Percentiles rank a stretch among this genome's conserved stretches.
phyloP scores from a whole-genome alignment of 768 basidiomycete species.

The Russula olivacea region DNA sequence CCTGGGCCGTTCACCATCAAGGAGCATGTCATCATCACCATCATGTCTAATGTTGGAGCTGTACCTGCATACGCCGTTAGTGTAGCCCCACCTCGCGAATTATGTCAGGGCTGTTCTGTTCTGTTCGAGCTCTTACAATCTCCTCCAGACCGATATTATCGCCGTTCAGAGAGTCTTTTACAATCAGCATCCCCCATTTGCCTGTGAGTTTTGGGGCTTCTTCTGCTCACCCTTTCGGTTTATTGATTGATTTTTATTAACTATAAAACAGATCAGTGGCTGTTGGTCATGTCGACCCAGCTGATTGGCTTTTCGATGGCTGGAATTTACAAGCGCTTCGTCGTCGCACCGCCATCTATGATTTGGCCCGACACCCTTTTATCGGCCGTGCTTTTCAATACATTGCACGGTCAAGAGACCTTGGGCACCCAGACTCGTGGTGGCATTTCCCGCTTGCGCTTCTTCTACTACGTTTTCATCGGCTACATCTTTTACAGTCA shows the following conservation, averaged over 20 bases:
- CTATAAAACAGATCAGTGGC: constrained; percentile 31
- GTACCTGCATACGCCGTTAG: constrained; percentile 32
- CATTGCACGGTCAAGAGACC: constrained; percentile 36
- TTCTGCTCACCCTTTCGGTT: neutral
- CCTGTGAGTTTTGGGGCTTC: constrained; percentile 25
- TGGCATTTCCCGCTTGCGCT: constrained; percentile 47
- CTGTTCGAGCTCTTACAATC: neutral
- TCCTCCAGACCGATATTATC: constrained; percentile 37
- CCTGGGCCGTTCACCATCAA: constrained; percentile 72
- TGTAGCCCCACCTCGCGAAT: neutral
- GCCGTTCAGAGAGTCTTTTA: constrained; percentile 45
- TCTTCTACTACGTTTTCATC: constrained; percentile 42
- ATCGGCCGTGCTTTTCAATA: constrained; percentile 42
- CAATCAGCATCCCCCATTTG: constrained; percentile 35
- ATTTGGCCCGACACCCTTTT: constrained; percentile 44
- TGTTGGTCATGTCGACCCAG: constrained; percentile 39
- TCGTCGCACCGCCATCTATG: constrained; percentile 42
- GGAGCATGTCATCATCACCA: constrained; percentile 55
- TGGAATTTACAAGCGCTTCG: constrained; percentile 40
- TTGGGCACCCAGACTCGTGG: constrained; percentile 40
- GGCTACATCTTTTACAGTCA: constrained; percentile 41
- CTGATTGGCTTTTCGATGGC: constrained; percentile 40
- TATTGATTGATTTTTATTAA: neutral
- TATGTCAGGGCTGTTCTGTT: neutral
- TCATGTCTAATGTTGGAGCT: constrained; percentile 38